A percentile compares a stretch with the other conserved stretches of the same genome.
These are phyloP conservation scores for Fagopyrum tataricum DNA, from an alignment of 148 eudicot species.

Conservation along the genomic window DNA sequence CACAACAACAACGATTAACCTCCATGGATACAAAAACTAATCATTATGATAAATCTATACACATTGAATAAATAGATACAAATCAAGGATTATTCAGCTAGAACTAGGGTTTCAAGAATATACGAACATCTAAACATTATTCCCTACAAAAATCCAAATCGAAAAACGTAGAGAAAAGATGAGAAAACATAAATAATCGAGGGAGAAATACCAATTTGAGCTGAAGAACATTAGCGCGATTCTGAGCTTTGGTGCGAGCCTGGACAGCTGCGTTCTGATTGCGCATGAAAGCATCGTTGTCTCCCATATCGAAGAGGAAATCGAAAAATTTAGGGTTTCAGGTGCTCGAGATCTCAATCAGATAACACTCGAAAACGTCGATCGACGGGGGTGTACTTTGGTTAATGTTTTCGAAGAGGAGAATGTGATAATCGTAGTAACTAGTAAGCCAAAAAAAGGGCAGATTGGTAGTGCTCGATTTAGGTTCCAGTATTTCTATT, in stretches of 20 bases:
- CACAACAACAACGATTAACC: neutral
- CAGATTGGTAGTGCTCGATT: neutral
- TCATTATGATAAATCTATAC: neutral
- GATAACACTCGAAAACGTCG: neutral
- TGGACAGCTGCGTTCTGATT: conserved; percentile 66
- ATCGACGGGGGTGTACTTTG: conserved; percentile 1
- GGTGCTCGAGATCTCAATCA: neutral
- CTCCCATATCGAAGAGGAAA: conserved; percentile 42
- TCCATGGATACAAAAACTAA: neutral
- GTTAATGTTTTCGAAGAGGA: neutral
- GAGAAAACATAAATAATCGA: neutral
- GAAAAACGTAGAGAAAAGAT: neutral
- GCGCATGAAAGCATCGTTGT: conserved; percentile 74
- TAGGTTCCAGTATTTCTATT: neutral
- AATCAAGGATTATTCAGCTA: neutral
- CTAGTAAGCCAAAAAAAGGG: neutral
- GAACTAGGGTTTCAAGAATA: conserved; percentile 6
- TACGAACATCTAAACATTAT: neutral
- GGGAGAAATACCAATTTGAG: conserved; percentile 50
- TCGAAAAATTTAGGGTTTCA: conserved; percentile 16
- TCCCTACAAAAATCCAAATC: neutral
- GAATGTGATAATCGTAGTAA: neutral
- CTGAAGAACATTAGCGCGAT: conserved; percentile 78
- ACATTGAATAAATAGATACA: neutral
- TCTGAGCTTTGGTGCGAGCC: conserved; percentile 76